These are phyloP conservation scores for Blastocystis sp. DNA, from an alignment of 352 stramenopile species.

Conservation along the genomic window DNA sequence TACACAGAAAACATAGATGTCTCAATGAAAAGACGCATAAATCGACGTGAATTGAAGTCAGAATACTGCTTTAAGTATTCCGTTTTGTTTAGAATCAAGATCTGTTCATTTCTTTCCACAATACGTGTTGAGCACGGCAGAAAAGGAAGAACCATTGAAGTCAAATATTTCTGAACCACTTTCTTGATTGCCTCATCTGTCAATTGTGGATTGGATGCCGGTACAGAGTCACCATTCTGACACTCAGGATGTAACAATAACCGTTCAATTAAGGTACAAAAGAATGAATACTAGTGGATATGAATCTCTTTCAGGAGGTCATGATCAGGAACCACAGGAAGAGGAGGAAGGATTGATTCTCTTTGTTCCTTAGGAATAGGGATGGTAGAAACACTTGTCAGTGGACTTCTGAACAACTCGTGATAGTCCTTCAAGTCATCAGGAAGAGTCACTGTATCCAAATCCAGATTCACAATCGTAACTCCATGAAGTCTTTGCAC, in stretches of 20 bases:
- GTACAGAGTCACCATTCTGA: not conserved
- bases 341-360: slow-evolving; percentile 1
- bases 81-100: slow-evolving; percentile 48
- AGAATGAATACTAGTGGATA: not conserved
- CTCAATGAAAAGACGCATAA: slow-evolving; percentile 49
- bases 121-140: not conserved
- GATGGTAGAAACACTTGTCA: not conserved
- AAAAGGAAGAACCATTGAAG: slow-evolving; percentile 1
- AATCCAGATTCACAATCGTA: slow-evolving; percentile 41
- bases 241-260: not conserved
- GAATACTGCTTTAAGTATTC: slow-evolving; percentile 5
- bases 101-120: slow-evolving; percentile 2
- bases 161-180: slow-evolving; percentile 7
- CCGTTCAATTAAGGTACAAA: not conserved
- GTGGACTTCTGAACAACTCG: not conserved
- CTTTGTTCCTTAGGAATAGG: not conserved
- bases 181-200: not conserved
- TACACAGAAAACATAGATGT: slow-evolving; percentile 58
- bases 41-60: not conserved
- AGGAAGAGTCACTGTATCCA: slow-evolving; percentile 13
- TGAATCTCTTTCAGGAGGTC: slow-evolving; percentile 4
- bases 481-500: not conserved
- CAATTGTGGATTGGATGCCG: not conserved
- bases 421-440: slow-evolving; percentile 8
- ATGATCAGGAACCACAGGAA: not conserved